Evolutionary conservation across 371 early-diverging fungal species (phyloP).

Genomic region (Syncephalis plumigaleata): DNA sequence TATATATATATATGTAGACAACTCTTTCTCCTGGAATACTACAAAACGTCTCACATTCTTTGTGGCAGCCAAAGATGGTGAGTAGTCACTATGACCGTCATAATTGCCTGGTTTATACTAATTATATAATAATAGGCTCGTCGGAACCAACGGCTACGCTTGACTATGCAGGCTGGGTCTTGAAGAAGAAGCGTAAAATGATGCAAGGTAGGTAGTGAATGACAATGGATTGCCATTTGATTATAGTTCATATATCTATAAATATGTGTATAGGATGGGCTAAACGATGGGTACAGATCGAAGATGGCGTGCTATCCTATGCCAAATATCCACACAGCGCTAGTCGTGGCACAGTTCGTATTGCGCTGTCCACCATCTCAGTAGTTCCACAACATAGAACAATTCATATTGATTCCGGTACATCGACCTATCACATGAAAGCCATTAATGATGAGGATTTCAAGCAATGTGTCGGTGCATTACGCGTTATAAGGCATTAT

Average conservation of each 20-base stretch:
- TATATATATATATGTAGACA: too few relatives aligned
- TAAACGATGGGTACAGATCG: conserved; percentile 53
- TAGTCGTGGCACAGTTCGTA: conserved; percentile 58
- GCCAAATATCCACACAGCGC: conserved; percentile 36
- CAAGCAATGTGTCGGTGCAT: conserved; percentile 33
- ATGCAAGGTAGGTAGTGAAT: conserved; percentile 43
- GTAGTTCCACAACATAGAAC: conserved; percentile 40
- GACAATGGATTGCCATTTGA: too few relatives aligned
- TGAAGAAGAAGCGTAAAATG: conserved; percentile 81
- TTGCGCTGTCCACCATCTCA: conserved; percentile 46
- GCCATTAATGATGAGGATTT: conserved; percentile 48
- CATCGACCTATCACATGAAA: conserved; percentile 64
- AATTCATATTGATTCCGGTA: conserved; percentile 78
- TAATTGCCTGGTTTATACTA: not conserved
- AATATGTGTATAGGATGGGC: conserved; percentile 39
- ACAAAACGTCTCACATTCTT: conserved; percentile 78
- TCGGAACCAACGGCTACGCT: conserved; percentile 10
- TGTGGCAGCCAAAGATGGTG: conserved; percentile 29
- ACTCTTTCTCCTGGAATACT: conserved; percentile 83
- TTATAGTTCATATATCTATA: too few relatives aligned
- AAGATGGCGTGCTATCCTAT: conserved; percentile 46
- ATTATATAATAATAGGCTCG: not conserved
- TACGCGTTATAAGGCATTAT: conserved; percentile 14
- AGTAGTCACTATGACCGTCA: too few relatives aligned
- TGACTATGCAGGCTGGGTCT: conserved; percentile 48